Percentiles rank a stretch among this genome's conserved stretches.
Evolutionary conservation across 768 basidiomycete species (phyloP).

Genomic region (Lactarius trivialis): DNA sequence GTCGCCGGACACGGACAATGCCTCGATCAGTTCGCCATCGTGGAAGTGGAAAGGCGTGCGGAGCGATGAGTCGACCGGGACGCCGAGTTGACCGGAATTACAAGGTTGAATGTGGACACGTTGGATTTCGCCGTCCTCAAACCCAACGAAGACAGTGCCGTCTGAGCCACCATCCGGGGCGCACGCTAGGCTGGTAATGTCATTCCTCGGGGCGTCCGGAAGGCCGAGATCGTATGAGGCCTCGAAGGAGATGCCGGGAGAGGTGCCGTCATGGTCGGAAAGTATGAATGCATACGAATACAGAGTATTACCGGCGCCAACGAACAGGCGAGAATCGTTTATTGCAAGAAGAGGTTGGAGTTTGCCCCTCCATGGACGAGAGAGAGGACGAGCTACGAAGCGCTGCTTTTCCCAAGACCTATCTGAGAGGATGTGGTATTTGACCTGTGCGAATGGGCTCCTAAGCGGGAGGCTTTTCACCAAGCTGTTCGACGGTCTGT

Average conservation of each 20-base stretch:
- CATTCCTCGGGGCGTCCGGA: conserved; percentile 32
- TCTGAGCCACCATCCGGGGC: conserved; percentile 40
- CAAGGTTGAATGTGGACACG: conserved; percentile 34
- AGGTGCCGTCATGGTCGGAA: conserved; percentile 23
- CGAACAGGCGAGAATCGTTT: conserved; percentile 25
- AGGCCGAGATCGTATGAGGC: conserved; percentile 37
- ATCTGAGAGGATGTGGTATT: conserved; percentile 23
- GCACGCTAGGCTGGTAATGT: conserved; percentile 52
- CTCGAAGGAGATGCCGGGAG: conserved; percentile 45
- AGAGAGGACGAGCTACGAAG: conserved; percentile 25
- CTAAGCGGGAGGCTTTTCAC: conserved; percentile 11
- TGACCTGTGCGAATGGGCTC: conserved; percentile 20
- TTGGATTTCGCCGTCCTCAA: conserved; percentile 53
- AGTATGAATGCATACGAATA: conserved; percentile 25
- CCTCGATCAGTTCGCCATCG: conserved; percentile 47
- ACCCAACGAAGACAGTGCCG: conserved; percentile 47
- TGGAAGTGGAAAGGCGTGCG: conserved; percentile 30
- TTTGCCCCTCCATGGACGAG: conserved; percentile 25
- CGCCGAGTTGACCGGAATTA: conserved; percentile 16
- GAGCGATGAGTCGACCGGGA: conserved; percentile 21
- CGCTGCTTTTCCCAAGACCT: conserved; percentile 21
- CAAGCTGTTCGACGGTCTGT: conserved; percentile 17
- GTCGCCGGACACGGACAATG: conserved; percentile 41
- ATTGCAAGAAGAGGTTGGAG: conserved; percentile 26
- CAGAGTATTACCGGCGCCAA: conserved; percentile 26